Evolutionary conservation across 805 yeast species (phyloP).

Genomic region (Metschnikowia cubensis): DNA sequence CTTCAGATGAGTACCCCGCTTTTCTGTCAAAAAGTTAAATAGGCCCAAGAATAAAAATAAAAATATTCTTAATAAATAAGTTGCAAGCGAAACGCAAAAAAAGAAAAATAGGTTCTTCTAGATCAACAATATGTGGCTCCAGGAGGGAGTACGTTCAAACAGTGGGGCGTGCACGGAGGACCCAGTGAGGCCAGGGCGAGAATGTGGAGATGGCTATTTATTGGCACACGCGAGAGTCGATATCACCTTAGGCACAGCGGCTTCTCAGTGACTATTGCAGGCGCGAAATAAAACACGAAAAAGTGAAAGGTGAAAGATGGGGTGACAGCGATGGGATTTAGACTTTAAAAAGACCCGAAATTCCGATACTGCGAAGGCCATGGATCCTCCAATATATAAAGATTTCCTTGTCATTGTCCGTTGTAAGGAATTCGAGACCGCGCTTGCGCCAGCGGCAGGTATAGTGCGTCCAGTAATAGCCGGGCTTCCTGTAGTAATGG

Average conservation of each 20-base stretch:
- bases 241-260: conserved; percentile 4
- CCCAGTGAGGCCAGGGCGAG: background rate
- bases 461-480: background rate
- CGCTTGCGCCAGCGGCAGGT: background rate
- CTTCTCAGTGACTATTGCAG: background rate
- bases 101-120: no score
- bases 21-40: background rate
- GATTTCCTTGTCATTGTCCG: background rate
- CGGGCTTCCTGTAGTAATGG: background rate
- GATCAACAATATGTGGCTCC: background rate
- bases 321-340: background rate
- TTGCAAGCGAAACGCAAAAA: background rate
- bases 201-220: conserved; percentile 3
- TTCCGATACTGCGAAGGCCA: background rate
- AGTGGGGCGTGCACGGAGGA: background rate
- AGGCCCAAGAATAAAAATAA: background rate
- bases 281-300: conserved; percentile 1
- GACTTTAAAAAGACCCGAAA: background rate
- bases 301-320: background rate
- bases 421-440: background rate
- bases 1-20: background rate
- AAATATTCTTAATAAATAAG: background rate
- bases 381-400: background rate
- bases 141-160: background rate
- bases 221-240: conserved; percentile 3